A percentile compares a stretch with the other conserved stretches of the same genome.
Evolutionary conservation across 208 protist species (phyloP).

Genomic region (Leishmania gerbilli): DNA sequence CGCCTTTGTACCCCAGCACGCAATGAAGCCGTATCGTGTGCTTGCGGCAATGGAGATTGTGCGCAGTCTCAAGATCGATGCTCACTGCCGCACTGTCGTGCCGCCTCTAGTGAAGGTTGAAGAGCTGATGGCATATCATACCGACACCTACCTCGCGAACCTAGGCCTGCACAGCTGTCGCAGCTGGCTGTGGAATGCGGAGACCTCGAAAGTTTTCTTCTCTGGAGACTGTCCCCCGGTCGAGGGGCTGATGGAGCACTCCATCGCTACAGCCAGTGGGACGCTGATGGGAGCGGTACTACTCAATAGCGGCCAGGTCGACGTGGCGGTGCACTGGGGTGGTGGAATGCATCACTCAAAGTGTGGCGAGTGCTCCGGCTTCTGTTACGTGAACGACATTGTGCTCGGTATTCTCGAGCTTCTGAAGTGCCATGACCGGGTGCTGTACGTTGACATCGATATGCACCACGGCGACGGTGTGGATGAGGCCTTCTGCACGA

Average conservation of each 20-base stretch:
- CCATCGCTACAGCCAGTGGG: slow-evolving; percentile 80
- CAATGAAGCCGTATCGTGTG: slow-evolving; percentile 91
- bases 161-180: slow-evolving; percentile 80
- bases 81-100: slow-evolving; percentile 66
- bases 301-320: slow-evolving; percentile 76
- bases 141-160: slow-evolving; percentile 80
- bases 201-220: slow-evolving; percentile 81
- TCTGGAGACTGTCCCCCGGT: slow-evolving; percentile 89
- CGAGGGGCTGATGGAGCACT: slow-evolving; percentile 89
- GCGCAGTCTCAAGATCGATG: slow-evolving; percentile 51
- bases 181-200: slow-evolving; percentile 86
- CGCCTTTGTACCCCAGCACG: slow-evolving; percentile 84
- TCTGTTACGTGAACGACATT: slow-evolving; percentile 99
- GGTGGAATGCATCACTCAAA: slow-evolving; percentile 99
- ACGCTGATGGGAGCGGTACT: slow-evolving; percentile 86
- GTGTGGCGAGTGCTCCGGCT: slow-evolving; percentile 97
- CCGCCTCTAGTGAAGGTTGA: slow-evolving; percentile 77
- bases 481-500: slow-evolving; percentile 99
- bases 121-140: slow-evolving; percentile 69
- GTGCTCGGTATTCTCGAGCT: slow-evolving; percentile 99
- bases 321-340: slow-evolving; percentile 98
- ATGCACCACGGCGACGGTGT: slow-evolving; percentile 99
- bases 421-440: slow-evolving; percentile 96
- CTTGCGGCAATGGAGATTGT: slow-evolving; percentile 87
- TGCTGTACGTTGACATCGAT: slow-evolving; percentile 99